A percentile compares a stretch with the other conserved stretches of the same genome.
phyloP scores from a whole-genome alignment of 768 basidiomycete species.

The Kwoniella sp. region DNA sequence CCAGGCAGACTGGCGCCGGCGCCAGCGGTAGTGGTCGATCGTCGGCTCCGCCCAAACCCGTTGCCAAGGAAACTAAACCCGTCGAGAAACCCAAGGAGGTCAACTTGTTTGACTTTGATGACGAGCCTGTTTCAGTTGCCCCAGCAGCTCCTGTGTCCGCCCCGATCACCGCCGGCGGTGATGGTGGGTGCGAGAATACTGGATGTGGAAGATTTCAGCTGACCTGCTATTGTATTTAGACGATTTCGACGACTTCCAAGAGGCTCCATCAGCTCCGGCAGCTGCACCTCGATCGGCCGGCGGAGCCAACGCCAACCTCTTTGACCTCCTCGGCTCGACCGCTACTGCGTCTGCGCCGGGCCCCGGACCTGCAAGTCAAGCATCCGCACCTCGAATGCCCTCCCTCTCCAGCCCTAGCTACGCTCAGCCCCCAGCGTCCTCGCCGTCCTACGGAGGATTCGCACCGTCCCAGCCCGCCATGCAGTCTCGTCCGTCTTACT shows the following conservation, averaged over 20 bases:
- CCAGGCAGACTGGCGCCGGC: too few species aligned
- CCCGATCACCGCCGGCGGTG: constrained; percentile 26
- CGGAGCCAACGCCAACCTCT: constrained; percentile 40
- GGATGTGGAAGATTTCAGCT: not conserved
- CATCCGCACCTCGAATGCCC: constrained; percentile 40
- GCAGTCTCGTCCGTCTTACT: constrained; percentile 56
- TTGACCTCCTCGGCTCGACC: constrained; percentile 43
- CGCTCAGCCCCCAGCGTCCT: constrained; percentile 8
- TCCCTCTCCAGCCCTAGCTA: constrained; percentile 46
- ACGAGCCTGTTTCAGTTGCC: constrained; percentile 55
- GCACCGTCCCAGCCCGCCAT: constrained; percentile 5
- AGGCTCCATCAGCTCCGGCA: constrained; percentile 23
- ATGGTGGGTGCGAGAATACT: constrained; percentile 30
- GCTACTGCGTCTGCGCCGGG: constrained; percentile 21
- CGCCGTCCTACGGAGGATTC: not conserved
- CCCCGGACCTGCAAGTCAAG: constrained; percentile 5
- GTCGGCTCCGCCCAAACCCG: constrained; percentile 30
- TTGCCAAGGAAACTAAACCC: constrained; percentile 47
- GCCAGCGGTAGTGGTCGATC: constrained; percentile 18
- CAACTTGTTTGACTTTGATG: constrained; percentile 74
- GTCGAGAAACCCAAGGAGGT: constrained; percentile 56
- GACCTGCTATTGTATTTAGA: constrained; percentile 31
- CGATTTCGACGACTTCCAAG: constrained; percentile 55
- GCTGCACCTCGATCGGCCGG: constrained; percentile 10
- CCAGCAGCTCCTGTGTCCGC: constrained; percentile 36